Evolutionary conservation across 208 protist genomes (phyloP).

Genomic region (Trypanosoma avium): DNA sequence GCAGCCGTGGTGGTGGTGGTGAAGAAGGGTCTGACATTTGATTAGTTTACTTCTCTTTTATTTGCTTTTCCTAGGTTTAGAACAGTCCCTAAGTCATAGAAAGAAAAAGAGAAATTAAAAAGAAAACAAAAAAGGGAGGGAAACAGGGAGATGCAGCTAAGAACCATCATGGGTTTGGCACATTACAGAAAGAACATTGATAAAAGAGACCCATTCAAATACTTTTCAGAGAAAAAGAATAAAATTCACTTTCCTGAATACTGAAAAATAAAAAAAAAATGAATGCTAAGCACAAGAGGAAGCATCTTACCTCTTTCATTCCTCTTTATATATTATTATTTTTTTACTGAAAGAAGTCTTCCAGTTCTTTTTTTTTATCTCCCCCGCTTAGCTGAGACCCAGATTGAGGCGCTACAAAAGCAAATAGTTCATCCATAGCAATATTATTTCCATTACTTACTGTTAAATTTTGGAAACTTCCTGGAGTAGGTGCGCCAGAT

Average conservation of each 20-base stretch:
- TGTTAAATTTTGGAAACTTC: background rate
- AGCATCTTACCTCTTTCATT: too few relatives aligned
- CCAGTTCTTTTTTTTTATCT: constrained; percentile 18
- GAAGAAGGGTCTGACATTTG: too few relatives aligned
- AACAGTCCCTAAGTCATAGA: too few relatives aligned
- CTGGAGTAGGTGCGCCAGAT: background rate
- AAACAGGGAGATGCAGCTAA: too few relatives aligned
- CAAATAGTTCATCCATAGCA: constrained; percentile 52
- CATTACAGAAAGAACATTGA: too few relatives aligned
- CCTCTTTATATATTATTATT: background rate
- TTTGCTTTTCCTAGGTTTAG: too few relatives aligned
- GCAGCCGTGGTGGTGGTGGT: constrained; percentile 15
- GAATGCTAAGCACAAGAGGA: background rate
- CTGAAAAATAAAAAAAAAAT: too few relatives aligned
- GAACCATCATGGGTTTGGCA: too few relatives aligned
- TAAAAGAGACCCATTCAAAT: too few relatives aligned
- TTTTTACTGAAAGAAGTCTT: constrained; percentile 41
- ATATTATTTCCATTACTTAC: constrained; percentile 9
- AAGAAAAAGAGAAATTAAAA: constrained; percentile 7
- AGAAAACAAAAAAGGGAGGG: background rate
- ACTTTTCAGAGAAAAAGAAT: too few relatives aligned
- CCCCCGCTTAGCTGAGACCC: background rate
- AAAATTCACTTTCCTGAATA: too few relatives aligned
- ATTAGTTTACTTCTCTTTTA: too few relatives aligned
- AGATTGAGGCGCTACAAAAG: constrained; percentile 8